These are phyloP conservation scores for Backusella liffmaniae DNA, from an alignment of 192 early-diverging fungal genomes.

Conservation along the genomic window DNA sequence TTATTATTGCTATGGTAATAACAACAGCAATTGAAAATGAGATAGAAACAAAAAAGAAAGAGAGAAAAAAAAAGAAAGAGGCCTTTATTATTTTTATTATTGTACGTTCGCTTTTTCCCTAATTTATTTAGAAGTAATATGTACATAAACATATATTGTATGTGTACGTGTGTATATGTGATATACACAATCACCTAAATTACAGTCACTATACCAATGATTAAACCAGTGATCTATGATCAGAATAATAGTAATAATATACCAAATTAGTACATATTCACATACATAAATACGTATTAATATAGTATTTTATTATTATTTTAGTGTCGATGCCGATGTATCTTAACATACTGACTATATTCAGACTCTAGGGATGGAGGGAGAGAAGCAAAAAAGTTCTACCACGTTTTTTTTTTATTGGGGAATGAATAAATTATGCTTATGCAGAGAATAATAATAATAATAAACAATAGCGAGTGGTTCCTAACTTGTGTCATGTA, in stretches of 20 bases:
- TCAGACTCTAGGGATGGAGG: background rate
- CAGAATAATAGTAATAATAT: background rate
- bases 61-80: background rate
- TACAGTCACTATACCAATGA: background rate
- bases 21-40: background rate
- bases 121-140: background rate
- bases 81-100: background rate
- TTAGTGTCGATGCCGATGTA: background rate
- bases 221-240: background rate
- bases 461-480: background rate
- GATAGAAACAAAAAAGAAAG: background rate
- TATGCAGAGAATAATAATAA: background rate
- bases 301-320: background rate
- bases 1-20: background rate
- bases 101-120: background rate
- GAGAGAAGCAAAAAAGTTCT: background rate
- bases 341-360: background rate
- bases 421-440: conserved; percentile 1
- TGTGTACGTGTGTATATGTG: background rate
- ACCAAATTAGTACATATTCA: background rate
- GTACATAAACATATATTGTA: background rate
- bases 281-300: background rate
- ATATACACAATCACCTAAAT: background rate
- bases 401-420: background rate
- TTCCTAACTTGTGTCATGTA: background rate